Evolutionary conservation across 2,329 filamentous ascomycete species (phyloP).

Genomic region (Aspergillus sp.): DNA sequence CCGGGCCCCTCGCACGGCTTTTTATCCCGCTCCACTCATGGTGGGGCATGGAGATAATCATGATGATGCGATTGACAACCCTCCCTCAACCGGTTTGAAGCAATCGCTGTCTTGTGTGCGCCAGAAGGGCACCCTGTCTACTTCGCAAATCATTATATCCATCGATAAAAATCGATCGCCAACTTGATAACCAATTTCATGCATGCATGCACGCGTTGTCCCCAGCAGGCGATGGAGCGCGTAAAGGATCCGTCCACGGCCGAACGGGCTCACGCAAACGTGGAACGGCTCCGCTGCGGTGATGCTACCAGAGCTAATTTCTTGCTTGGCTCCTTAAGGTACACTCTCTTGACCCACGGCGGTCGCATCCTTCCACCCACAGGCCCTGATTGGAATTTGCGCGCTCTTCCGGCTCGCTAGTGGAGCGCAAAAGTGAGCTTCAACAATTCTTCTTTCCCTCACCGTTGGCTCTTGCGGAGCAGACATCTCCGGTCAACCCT

Average conservation of each 20-base stretch:
- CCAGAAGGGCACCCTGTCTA: too few relatives aligned
- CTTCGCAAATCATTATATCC: too few relatives aligned
- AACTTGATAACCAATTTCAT: not conserved
- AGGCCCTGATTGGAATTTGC: slow-evolving; percentile 17
- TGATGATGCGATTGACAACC: slow-evolving; percentile 5
- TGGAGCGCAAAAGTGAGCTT: slow-evolving; percentile 12
- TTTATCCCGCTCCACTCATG: slow-evolving; percentile 1
- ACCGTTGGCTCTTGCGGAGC: slow-evolving; percentile 20
- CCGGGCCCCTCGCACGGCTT: slow-evolving; percentile 6
- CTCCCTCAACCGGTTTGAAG: not conserved
- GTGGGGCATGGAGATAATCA: slow-evolving; percentile 1
- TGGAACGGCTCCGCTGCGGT: not conserved
- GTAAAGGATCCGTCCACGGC: not conserved
- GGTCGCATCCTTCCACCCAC: slow-evolving; percentile 13
- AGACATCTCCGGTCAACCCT: slow-evolving; percentile 22
- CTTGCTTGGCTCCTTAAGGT: slow-evolving; percentile 7
- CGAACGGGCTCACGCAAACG: not conserved
- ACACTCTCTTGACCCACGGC: slow-evolving; percentile 19
- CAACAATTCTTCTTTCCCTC: slow-evolving; percentile 11
- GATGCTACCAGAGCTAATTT: slow-evolving; percentile 3
- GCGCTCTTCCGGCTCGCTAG: slow-evolving; percentile 9
- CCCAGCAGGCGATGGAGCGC: not conserved
- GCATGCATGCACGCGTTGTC: not conserved
- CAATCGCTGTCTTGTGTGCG: not conserved
- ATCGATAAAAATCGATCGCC: not conserved